Conservation (phyloP, 805 yeast species). For the Starmerella lactis-condensi region DNA sequence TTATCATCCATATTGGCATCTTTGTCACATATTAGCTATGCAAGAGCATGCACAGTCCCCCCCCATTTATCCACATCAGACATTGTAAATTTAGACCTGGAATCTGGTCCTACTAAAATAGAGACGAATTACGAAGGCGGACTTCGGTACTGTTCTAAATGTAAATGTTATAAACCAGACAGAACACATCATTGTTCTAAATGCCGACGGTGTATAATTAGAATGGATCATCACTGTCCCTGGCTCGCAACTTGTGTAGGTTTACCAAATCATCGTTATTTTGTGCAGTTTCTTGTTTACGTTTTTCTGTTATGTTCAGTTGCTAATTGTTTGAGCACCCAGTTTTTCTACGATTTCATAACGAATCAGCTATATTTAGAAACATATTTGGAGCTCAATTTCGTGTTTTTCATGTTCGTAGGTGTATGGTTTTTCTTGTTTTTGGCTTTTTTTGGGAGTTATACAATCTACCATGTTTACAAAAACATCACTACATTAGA, state of each 20-base stretch:
- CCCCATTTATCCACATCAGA: no score
- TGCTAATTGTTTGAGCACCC: constrained; percentile 8
- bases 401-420: constrained; percentile 41
- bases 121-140: constrained; percentile 28
- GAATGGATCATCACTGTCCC: constrained; percentile 59
- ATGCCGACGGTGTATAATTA: constrained; percentile 26
- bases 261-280: constrained; percentile 57
- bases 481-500: constrained; percentile 70
- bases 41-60: no score
- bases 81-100: no score
- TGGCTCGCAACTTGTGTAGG: constrained; percentile 91
- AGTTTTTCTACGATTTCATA: constrained; percentile 15
- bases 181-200: constrained; percentile 28
- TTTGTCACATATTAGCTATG: no score
- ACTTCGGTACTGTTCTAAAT: constrained; percentile 25
- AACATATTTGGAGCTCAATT: constrained; percentile 35
- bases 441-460: constrained; percentile 34
- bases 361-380: constrained; percentile 14
- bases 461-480: constrained; percentile 37
- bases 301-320: constrained; percentile 23
- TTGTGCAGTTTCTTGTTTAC: constrained; percentile 52
- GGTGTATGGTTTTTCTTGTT: constrained; percentile 35
- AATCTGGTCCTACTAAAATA: no score
- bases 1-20: no score
- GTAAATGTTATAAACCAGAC: constrained; percentile 29